Evolutionary conservation across 345 rosid species (phyloP).

Genomic region (Ailanthus altissimus): DNA sequence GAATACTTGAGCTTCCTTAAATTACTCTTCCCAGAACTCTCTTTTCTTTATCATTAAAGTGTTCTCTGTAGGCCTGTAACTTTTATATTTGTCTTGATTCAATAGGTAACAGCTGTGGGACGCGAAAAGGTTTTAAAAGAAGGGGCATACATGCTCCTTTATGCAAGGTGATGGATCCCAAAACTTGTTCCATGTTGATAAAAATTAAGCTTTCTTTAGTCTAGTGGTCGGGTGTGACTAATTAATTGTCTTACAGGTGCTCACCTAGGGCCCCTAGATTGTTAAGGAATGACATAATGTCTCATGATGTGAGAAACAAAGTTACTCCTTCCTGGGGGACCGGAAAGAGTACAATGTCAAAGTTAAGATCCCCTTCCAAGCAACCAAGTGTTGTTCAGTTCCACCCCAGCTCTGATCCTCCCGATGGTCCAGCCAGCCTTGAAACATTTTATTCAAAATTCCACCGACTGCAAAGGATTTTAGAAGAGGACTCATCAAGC

Average conservation of each 20-base stretch:
- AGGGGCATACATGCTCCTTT: slow-evolving; percentile 91
- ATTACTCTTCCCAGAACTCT: not conserved
- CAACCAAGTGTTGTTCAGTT: slow-evolving; percentile 27
- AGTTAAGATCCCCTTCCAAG: slow-evolving; percentile 37
- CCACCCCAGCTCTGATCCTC: slow-evolving; percentile 35
- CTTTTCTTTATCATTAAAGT: not conserved
- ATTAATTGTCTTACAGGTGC: slow-evolving; percentile 51
- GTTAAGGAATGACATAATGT: slow-evolving; percentile 40
- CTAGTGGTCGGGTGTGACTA: slow-evolving; percentile 17
- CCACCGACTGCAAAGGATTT: slow-evolving; percentile 57
- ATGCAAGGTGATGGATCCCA: slow-evolving; percentile 63
- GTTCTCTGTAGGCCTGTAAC: not conserved
- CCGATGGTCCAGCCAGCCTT: slow-evolving; percentile 42
- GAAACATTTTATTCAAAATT: slow-evolving; percentile 67
- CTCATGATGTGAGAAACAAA: slow-evolving; percentile 35
- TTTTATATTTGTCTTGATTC: slow-evolving; percentile 26
- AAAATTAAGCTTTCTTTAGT: not conserved
- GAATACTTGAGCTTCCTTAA: not conserved
- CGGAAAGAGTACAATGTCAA: slow-evolving; percentile 24
- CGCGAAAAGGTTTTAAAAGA: slow-evolving; percentile 62
- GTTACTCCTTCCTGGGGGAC: slow-evolving; percentile 24
- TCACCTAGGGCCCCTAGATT: slow-evolving; percentile 69
- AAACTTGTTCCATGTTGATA: not conserved
- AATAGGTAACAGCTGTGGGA: slow-evolving; percentile 69
- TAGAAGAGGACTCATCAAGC: slow-evolving; percentile 83